Base-by-base conservation (phyloP, 345 rosid genomes). In the Dovyalis caffra region DNA sequence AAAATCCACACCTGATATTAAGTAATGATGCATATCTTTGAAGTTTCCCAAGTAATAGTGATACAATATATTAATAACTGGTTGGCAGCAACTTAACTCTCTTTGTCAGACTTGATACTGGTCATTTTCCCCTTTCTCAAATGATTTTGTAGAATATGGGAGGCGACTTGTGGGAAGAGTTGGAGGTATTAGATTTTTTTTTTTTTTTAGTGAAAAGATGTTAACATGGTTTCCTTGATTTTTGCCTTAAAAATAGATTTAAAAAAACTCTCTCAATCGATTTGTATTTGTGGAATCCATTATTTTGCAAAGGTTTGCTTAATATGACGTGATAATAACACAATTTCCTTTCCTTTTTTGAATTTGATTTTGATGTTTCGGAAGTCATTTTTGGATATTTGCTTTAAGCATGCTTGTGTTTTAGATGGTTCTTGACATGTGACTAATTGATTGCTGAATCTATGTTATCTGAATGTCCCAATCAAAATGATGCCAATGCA, bases 361-460 rank as follows among this genome's bases (percentile, higher is more conserved):
- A 34, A 64, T 16, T 64, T 56, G 4, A 56, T 8, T 56, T 23
- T 56, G 5, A 56, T 32, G 0, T 64, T 20, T 34, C 20, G 26
- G 37, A 20, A 64, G 25, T 64, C 37, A 8, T 29, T 16, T 29
- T 64, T 18, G n/a, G 67, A 64, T 64, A 18, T 33, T 33, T 64
- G 4, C 43, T 66, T 4, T 35, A 34, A 66, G 43, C 23, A 2
- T 66, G 51, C 40, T 3, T 38, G 20, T 34, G 29, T 66, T 16
- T n/a, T 64, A 35, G 26, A 37, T 21, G 26, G 15, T n/a, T 34
- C 32, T 35, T 53, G 64, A 33, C 43, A 21, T 64, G 12, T 68
- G 57, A 26, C 12, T 68, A 47, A 47, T 56, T 70, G 64, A 10
- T 33, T 70, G 73, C 66, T 37, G 31, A 25, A 37, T n/a, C 56